Base-by-base conservation (phyloP, 306 rosid genomes). In the Ceratonia siliqua region DNA sequence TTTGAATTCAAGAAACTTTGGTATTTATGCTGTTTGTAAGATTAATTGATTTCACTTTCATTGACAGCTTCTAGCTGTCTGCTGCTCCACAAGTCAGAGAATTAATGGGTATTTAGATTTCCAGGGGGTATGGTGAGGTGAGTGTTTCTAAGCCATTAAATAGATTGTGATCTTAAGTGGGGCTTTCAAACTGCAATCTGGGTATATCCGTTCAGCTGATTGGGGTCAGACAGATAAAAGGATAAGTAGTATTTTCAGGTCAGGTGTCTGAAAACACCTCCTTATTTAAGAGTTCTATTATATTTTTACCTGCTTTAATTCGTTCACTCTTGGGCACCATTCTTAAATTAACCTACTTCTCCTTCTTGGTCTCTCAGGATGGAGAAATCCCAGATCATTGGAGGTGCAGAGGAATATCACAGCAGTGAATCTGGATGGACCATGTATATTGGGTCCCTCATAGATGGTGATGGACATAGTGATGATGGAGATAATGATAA, bases 361-460 rank as follows among this genome's bases (percentile, higher is more conserved):
- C 17, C 43, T 72, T 42, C 12, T 79, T 41, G 45, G 32, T 68
- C 24, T 76, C 39, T 39, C 53, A 67, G 73, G 73, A 94, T 94
- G 97, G 94, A 94, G 39, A 78, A 89, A 74, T 78, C 87, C 70
- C 70, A 91, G 71, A 65, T 57, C 45, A 41, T 71, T 25, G 96
- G 89, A 81, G 86, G 50, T n/a, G 84, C 68, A 49, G 98, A 94
- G 68, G 99, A 94, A 81, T 92, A 95, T 72, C 87, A 88, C 57
- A 94, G 99, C 86, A 90, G 92, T 81, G 99, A 94, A 74, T 94
- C 99, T 41, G 99, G 99, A 43, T 94, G 99, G 99, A 94, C 99
- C 39, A 92, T 85, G 97, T 94, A 94, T 62, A 87, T 94, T 67
- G 98, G 95, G 14, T 91, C 97, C 30, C 84, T 82, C 17, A 64